Conservation (phyloP, 192 early-diverging fungal species). For the Coemansia asiatica region DNA sequence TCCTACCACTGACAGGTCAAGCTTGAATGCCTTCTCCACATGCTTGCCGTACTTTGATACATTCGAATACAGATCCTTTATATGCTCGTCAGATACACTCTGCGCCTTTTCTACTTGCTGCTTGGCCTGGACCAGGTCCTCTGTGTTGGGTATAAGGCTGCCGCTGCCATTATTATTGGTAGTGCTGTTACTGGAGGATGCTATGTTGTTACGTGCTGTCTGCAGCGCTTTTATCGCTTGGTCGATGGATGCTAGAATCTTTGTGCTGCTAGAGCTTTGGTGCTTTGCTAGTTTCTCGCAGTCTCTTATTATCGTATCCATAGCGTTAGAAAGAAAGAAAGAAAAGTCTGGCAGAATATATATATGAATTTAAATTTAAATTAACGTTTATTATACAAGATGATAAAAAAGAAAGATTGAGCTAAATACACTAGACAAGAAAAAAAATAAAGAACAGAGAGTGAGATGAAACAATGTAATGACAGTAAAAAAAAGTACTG, state of each 20-base stretch:
- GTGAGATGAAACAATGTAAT: background rate
- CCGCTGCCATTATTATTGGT: too few species aligned
- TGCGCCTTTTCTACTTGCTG: background rate
- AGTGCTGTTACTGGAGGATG: background rate
- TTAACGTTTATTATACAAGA: too few species aligned
- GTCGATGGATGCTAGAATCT: slow-evolving; percentile 51
- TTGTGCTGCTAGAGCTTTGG: slow-evolving; percentile 56
- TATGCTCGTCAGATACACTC: slow-evolving; percentile 46
- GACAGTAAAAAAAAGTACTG: background rate
- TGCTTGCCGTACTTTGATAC: slow-evolving; percentile 71
- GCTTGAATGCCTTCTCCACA: slow-evolving; percentile 76
- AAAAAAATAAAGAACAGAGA: background rate
- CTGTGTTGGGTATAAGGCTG: slow-evolving; percentile 20
- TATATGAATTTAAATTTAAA: too few species aligned
- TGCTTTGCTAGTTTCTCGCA: slow-evolving; percentile 68
- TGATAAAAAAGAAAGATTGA: too few species aligned
- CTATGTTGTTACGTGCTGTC: slow-evolving; percentile 12
- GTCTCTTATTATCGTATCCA: slow-evolving; percentile 67
- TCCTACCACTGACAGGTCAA: slow-evolving; percentile 58
- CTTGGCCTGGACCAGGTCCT: slow-evolving; percentile 25
- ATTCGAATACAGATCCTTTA: slow-evolving; percentile 65
- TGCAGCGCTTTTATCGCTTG: slow-evolving; percentile 50
- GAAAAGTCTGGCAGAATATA: background rate
- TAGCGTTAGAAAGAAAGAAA: slow-evolving; percentile 17
- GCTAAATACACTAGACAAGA: too few species aligned